Evolutionary conservation across 306 rosid genomes (phyloP), one percentile per base, ranked within the genome.

Genomic region (Fragaria iinumae): DNA sequence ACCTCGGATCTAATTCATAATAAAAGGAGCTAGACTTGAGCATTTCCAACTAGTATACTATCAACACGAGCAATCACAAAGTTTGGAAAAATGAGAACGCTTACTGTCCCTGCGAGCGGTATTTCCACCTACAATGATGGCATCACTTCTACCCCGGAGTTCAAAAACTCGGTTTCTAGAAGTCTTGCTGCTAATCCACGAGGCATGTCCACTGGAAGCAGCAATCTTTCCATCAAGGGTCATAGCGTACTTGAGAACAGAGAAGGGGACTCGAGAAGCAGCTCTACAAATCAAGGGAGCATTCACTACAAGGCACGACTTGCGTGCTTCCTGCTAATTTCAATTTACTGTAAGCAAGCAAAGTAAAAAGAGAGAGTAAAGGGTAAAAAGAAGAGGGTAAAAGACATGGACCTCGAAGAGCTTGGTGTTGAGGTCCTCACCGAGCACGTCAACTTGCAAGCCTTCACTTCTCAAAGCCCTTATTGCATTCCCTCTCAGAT

Each of bases 191-290:
- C 97, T 92, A 74, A 95, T 89, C 97, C 97, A 92, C 2, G 97
- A 83, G 5, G 97, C 88, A 82, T 92, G 93, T 63, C 98, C 97
- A 71, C 88, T 82, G 83, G 86, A 89, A 56, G 96, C 84, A 77
- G 98, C 97, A 76, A 92, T 95, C 88, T 95, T 95, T 71, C 97
- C 99, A 85, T 95, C 99, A 79, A 92, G 93, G 25, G 99, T 95
- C 99, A 95, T 95, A 12, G 99, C 97, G 86, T 82, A 95, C 86
- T 95, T 95, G 75, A 92, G 90, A 74, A 95, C 93, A 41, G 97
- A 95, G 84, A 90, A 95, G 41, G 97, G 99, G 68, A 92, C 83
- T 68, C 67, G 93, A 1, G 87, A 95, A 77, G 92, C 87, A 67
- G 91, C 96, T 83, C 93, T 87, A 82, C 96, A 95, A 71, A 92